A percentile compares a stretch with the other conserved stretches of the same genome.
Conservation (phyloP, 2,329 filamentous ascomycete genomes). For the Fusarium graminum region DNA sequence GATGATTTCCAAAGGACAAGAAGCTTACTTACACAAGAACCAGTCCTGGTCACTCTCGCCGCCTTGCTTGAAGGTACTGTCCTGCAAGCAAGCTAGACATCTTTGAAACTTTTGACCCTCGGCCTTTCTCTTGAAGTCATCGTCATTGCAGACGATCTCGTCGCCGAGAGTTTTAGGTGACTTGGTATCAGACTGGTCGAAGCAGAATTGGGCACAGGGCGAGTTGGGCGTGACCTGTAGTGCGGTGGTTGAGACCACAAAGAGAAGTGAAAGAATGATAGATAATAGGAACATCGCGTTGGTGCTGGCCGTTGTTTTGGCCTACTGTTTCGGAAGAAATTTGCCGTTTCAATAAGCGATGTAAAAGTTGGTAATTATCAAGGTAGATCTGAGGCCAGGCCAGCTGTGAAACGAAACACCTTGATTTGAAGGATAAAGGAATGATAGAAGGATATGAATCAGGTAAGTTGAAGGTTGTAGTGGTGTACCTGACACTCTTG, state of each 20-base stretch:
- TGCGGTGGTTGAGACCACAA: slow-evolving; percentile 50
- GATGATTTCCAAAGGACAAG: background rate
- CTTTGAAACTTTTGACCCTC: slow-evolving; percentile 61
- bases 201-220: slow-evolving; percentile 65
- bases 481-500: slow-evolving; percentile 33
- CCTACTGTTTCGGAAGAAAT: slow-evolving; percentile 17
- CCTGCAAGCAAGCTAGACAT: slow-evolving; percentile 67
- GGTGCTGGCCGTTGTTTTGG: background rate
- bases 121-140: slow-evolving; percentile 55
- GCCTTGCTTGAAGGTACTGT: slow-evolving; percentile 62
- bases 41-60: slow-evolving; percentile 66
- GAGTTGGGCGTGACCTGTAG: slow-evolving; percentile 67
- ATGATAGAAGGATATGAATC: slow-evolving; percentile 6
- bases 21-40: slow-evolving; percentile 66
- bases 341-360: slow-evolving; percentile 19
- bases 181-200: slow-evolving; percentile 60
- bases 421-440: slow-evolving; percentile 13
- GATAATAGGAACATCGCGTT: slow-evolving; percentile 21
- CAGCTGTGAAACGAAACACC: slow-evolving; percentile 43
- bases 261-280: slow-evolving; percentile 14
- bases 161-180: slow-evolving; percentile 59
- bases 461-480: background rate
- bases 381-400: slow-evolving; percentile 34
- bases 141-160: slow-evolving; percentile 64
- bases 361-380: slow-evolving; percentile 1